phyloP scores from a whole-genome alignment of 2,329 filamentous ascomycete genomes.

The Hypomyces perniciosus region DNA sequence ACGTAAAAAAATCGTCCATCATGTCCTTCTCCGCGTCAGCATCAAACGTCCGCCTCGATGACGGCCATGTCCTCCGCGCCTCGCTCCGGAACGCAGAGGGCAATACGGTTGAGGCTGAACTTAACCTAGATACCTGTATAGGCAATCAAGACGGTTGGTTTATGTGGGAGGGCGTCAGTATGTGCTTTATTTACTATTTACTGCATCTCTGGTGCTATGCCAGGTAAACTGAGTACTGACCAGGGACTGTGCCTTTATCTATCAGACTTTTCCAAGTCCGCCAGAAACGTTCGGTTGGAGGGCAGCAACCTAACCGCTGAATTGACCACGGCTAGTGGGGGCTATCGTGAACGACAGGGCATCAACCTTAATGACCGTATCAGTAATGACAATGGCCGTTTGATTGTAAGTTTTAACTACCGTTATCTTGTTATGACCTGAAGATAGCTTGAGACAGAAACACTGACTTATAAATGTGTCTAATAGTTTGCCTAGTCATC shows the following conservation, averaged over 20 bases:
- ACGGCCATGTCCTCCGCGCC: constrained; percentile 13
- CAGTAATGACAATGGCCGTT: constrained; percentile 10
- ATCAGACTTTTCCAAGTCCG: constrained; percentile 1
- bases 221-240: background rate
- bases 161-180: constrained; percentile 14
- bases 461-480: background rate
- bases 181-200: background rate
- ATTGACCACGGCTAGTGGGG: constrained; percentile 3
- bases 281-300: background rate
- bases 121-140: constrained; percentile 13
- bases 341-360: constrained; percentile 9
- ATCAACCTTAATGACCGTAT: constrained; percentile 14
- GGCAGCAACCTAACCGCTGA: constrained; percentile 4
- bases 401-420: constrained; percentile 6
- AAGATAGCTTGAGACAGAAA: background rate
- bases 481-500: no score
- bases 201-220: background rate
- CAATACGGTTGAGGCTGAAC: background rate
- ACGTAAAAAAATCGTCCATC: no score
- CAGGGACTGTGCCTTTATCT: background rate
- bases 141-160: constrained; percentile 16
- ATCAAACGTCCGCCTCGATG: constrained; percentile 5
- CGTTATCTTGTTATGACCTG: no score
- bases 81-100: background rate
- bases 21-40: constrained; percentile 13